phyloP scores from a whole-genome alignment of 2,329 filamentous ascomycete genomes.

The Trichoderma breve region DNA sequence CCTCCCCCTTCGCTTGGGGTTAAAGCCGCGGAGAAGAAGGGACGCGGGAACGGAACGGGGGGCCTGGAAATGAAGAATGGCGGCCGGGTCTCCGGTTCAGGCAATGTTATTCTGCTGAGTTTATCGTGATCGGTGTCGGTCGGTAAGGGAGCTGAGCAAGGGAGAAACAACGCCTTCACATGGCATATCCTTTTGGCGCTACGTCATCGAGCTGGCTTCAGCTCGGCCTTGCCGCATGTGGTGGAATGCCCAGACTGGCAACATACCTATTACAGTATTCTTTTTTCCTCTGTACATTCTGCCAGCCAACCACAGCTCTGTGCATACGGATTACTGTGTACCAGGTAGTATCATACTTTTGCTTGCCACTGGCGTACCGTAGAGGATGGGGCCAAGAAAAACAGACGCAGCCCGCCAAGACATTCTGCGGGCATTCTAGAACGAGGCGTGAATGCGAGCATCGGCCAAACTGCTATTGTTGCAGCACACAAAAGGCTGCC shows the following conservation, averaged over 20 bases:
- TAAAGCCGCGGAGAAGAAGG: background rate
- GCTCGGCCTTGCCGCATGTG: conserved; percentile 8
- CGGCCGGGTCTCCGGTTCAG: background rate
- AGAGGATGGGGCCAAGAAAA: background rate
- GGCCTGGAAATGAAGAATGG: background rate
- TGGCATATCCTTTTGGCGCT: background rate
- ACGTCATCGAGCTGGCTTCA: background rate
- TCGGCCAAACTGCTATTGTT: background rate
- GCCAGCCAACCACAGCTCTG: background rate
- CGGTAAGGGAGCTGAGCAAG: background rate
- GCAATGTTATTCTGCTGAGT: background rate
- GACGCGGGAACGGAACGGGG: background rate
- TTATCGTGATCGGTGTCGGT: background rate
- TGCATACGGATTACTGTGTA: background rate
- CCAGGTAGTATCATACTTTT: background rate
- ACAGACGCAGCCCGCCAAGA: conserved; percentile 2
- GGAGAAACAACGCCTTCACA: background rate
- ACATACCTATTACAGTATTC: background rate
- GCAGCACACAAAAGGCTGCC: background rate
- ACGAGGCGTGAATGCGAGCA: background rate
- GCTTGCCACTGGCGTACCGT: background rate
- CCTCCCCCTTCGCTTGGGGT: background rate
- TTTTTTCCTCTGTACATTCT: background rate
- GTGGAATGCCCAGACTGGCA: background rate
- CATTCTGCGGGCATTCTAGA: conserved; percentile 19